Evolutionary conservation across 306 rosid genomes (phyloP).

Genomic region (Cicer bijugum): DNA sequence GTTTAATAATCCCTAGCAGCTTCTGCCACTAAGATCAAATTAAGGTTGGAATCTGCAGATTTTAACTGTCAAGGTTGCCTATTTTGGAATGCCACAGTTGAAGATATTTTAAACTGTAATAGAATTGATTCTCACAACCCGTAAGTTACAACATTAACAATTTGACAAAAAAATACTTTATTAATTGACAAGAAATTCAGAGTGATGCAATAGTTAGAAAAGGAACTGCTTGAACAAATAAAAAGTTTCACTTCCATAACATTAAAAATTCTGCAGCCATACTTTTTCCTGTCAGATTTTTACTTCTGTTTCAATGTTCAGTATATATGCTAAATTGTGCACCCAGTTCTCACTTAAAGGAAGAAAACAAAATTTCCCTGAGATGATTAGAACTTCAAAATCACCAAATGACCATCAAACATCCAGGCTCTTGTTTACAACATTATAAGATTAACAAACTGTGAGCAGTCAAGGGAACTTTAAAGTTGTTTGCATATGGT

Average conservation of each 20-base stretch:
- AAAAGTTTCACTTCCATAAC: conserved; percentile 30
- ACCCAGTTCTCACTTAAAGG: conserved; percentile 18
- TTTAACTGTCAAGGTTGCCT: background rate
- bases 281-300: background rate
- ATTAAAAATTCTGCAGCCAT: conserved; percentile 6
- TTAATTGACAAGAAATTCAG: conserved; percentile 17
- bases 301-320: background rate
- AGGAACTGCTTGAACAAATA: conserved; percentile 1
- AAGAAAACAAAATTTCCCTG: conserved; percentile 31
- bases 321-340: conserved; percentile 20
- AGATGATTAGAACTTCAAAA: background rate
- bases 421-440: conserved; percentile 27
- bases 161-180: background rate
- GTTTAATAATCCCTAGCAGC: background rate
- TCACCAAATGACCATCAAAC: conserved; percentile 22
- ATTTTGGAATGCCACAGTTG: conserved; percentile 1
- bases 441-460: conserved; percentile 11
- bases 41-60: conserved; percentile 39
- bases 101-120: conserved; percentile 26
- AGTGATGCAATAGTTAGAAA: conserved; percentile 27
- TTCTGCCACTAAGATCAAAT: conserved; percentile 10
- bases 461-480: conserved; percentile 13
- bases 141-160: conserved; percentile 9
- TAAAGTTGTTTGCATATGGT: conserved; percentile 7
- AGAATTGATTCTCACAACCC: conserved; percentile 7